Conservation (phyloP, 2,329 filamentous ascomycete genomes). For the Chrysoporthe puriensis region DNA sequence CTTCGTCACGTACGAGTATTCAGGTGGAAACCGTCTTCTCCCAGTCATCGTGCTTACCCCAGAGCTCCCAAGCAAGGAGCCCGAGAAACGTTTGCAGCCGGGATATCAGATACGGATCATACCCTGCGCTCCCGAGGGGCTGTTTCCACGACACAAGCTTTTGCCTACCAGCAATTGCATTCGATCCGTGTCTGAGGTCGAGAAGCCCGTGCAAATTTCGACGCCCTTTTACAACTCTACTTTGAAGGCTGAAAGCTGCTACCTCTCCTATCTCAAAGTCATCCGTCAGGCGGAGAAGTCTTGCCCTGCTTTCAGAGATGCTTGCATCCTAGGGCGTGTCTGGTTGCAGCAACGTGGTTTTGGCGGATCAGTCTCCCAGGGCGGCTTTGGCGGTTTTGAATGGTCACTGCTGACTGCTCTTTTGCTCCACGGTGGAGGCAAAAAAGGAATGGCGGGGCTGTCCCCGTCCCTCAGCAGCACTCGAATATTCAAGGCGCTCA, state of each 20-base stretch:
- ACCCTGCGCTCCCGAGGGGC: slow-evolving; percentile 68
- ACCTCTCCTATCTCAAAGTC: slow-evolving; percentile 74
- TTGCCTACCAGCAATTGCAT: slow-evolving; percentile 71
- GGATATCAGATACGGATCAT: slow-evolving; percentile 74
- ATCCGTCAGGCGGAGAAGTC: slow-evolving; percentile 71
- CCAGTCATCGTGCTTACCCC: slow-evolving; percentile 61
- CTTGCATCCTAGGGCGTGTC: slow-evolving; percentile 81
- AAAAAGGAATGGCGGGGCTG: slow-evolving; percentile 71
- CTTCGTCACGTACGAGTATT: slow-evolving; percentile 64
- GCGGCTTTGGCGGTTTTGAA: slow-evolving; percentile 93
- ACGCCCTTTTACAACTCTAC: slow-evolving; percentile 92
- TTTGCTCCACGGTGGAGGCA: slow-evolving; percentile 76
- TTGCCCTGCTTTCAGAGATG: slow-evolving; percentile 76
- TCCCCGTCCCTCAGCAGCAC: slow-evolving; percentile 85
- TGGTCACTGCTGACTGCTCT: slow-evolving; percentile 83
- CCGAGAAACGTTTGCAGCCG: slow-evolving; percentile 30
- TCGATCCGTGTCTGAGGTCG: slow-evolving; percentile 54
- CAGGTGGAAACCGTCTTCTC: slow-evolving; percentile 76
- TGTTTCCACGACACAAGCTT: slow-evolving; percentile 75
- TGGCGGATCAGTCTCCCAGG: slow-evolving; percentile 66
- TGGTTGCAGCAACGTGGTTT: slow-evolving; percentile 93
- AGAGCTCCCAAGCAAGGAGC: slow-evolving; percentile 32
- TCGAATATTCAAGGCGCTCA: slow-evolving; percentile 89
- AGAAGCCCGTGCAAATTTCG: slow-evolving; percentile 41
- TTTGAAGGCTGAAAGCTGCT: slow-evolving; percentile 75